Evolutionary conservation across 129 eudicot genomes (phyloP), one percentile per base, ranked within the genome.

Genomic region (Deinandra increscens): DNA sequence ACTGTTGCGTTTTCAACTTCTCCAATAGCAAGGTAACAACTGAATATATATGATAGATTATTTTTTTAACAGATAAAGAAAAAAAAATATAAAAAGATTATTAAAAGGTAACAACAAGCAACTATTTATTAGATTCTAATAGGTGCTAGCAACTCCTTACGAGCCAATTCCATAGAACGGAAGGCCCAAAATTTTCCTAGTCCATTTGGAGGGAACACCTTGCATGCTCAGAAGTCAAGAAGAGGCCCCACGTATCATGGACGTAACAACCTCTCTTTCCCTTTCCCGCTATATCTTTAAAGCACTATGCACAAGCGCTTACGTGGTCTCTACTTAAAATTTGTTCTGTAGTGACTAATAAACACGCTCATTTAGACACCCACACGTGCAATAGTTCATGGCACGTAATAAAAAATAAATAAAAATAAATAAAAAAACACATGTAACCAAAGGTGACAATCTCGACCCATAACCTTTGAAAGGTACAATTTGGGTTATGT

Each of bases 21-120:
- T 69, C 99, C 99, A 31, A 94, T 78, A 71, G 96, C 88, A 83
- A 94, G 97, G 74, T 89, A 87, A 73, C 99, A 94, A 78, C 99
- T 94, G 75, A 43, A 79, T 22, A 63, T 34, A 51, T 9, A 31
- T 26, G 12, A 56, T 58, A 11, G n/a, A 58, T 58, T 55, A 5
- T 5, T 58, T 13, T 3, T 12, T 58, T 0, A 33, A 29, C 18
- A 10, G 38, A 55, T 23, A 11, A 54, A 11, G 8, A 54, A 9
- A 22, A 20, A 20, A 19, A 20, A 14, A 55, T 4, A 11, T 54
- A 56, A 70, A 55, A 75, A 59, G 5, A 45, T 55, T 68, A 67
- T 43, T 45, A 66, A 33, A 36, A 75, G 19, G 8, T 38, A 39
- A 50, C 1, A 12, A 31, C 7, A 39, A 41, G 5, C 22, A 26